Conservation (phyloP, 2,329 filamentous ascomycete genomes). For the Calonectria crousiana region DNA sequence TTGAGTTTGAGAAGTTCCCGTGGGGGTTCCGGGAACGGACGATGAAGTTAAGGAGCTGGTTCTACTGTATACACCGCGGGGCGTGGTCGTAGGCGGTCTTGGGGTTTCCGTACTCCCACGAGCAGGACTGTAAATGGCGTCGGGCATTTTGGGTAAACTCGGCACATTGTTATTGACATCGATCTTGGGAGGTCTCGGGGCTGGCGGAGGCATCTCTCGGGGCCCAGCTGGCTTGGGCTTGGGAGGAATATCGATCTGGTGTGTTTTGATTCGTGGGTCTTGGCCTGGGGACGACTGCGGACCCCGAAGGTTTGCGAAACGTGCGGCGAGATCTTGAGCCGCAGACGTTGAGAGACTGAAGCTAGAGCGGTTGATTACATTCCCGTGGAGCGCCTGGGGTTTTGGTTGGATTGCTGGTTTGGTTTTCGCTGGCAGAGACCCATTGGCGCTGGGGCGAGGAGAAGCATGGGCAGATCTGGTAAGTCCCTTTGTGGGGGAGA, state of each 20-base stretch:
- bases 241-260: constrained; percentile 54
- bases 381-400: constrained; percentile 74
- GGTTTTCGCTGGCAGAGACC: constrained; percentile 42
- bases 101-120: constrained; percentile 76
- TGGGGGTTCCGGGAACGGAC: constrained; percentile 50
- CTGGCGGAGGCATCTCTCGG: constrained; percentile 64
- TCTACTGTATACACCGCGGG: constrained; percentile 72
- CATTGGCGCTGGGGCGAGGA: constrained; percentile 29
- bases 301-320: constrained; percentile 69
- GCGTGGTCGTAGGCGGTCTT: constrained; percentile 73
- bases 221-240: constrained; percentile 59
- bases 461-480: constrained; percentile 31
- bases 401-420: constrained; percentile 73
- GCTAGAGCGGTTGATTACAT: constrained; percentile 54
- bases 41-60: constrained; percentile 64
- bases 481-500: constrained; percentile 33
- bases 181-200: constrained; percentile 57
- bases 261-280: constrained; percentile 66
- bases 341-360: constrained; percentile 44
- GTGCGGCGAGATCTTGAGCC: constrained; percentile 64
- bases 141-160: constrained; percentile 76
- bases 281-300: constrained; percentile 56
- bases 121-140: constrained; percentile 83
- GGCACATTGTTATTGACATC: constrained; percentile 65
- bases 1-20: constrained; percentile 43